Conservation (phyloP, 2,329 filamentous ascomycete genomes). For the Ophiostoma ulmi region DNA sequence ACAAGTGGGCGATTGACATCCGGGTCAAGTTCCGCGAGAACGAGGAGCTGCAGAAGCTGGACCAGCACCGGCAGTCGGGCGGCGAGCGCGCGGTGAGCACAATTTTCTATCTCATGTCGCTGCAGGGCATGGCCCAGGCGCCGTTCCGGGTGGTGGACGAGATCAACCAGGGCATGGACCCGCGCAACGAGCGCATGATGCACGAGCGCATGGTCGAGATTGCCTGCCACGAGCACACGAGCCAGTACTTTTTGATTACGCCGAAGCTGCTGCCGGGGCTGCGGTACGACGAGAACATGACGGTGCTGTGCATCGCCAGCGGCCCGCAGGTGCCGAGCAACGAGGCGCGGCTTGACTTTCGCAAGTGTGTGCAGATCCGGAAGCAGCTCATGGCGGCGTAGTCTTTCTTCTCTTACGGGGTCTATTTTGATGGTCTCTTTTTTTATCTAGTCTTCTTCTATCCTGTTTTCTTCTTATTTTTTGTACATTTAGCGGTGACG, state of each 20-base stretch:
- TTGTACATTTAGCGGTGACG: neutral
- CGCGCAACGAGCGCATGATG: slow-evolving; percentile 95
- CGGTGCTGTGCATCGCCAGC: slow-evolving; percentile 85
- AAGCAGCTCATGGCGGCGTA: slow-evolving; percentile 18
- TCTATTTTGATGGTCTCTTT: neutral
- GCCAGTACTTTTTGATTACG: slow-evolving; percentile 93
- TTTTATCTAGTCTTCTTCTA: neutral
- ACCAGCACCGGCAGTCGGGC: slow-evolving; percentile 90
- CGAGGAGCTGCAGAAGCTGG: slow-evolving; percentile 77
- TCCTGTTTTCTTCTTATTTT: neutral
- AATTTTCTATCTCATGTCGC: slow-evolving; percentile 97
- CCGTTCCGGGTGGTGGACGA: slow-evolving; percentile 98
- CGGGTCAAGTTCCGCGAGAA: slow-evolving; percentile 84
- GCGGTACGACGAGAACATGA: slow-evolving; percentile 86
- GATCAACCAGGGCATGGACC: slow-evolving; percentile 99
- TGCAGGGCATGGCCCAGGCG: slow-evolving; percentile 87
- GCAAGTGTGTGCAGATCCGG: slow-evolving; percentile 25
- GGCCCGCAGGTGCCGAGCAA: slow-evolving; percentile 66
- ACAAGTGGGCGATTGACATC: slow-evolving; percentile 89
- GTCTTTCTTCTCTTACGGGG: neutral
- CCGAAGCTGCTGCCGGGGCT: slow-evolving; percentile 86
- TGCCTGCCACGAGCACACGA: slow-evolving; percentile 76
- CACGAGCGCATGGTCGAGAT: slow-evolving; percentile 98
- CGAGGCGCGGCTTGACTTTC: slow-evolving; percentile 48
- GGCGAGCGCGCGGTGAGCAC: slow-evolving; percentile 95